Evolutionary conservation across 2,329 filamentous ascomycete species (phyloP), one percentile per base, ranked within the genome.

Genomic region (Chaetothyriales sp.): DNA sequence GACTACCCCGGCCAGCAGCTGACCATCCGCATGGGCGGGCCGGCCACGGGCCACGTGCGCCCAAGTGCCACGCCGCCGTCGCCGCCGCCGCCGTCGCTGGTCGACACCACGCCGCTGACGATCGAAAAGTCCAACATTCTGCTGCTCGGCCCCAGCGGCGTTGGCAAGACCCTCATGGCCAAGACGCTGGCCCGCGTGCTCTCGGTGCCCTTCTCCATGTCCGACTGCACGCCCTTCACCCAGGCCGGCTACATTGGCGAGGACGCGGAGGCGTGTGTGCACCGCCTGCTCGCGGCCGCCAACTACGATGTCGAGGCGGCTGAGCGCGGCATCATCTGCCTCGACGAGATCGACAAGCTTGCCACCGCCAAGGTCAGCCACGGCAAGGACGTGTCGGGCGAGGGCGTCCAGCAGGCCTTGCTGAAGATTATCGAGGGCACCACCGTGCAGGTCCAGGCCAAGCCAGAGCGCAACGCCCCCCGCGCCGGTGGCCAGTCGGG

Each of bases 311-410:
- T 92, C 25, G 81, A 82, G 53, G 81, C 84, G 51, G 84, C 89
- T 6, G 90, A 98, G 65, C 80, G 86, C 50, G 92, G 92, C 4
- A 97, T 98, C 51, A 88, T 98, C 46, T 92, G 94, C 51, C 75
- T 98, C 18, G 92, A 98, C 61, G 92, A 98, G 69, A 88, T 98
- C 51, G 92, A 98, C 73, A 98, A 98, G 70, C 89, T 97, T 53
- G 89, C 92, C 1, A 86, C 86, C 40, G 82, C 87, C 22, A 90
- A 92, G 65, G 85, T 89, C 15, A 81, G 81, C 55, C 89, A 94
- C 54, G 90, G 89, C 18, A 86, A 94, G 61, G 92, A 98, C 63
- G 92, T 98, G 2, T 86, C 89, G 18, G 92, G 92, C 19, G 92
- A 97, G 71, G 92, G 92, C 50, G 92, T 97, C 0, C 92, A 98